Conservation (phyloP, 2,329 filamentous ascomycete species). For the Sporothrix pallida region DNA sequence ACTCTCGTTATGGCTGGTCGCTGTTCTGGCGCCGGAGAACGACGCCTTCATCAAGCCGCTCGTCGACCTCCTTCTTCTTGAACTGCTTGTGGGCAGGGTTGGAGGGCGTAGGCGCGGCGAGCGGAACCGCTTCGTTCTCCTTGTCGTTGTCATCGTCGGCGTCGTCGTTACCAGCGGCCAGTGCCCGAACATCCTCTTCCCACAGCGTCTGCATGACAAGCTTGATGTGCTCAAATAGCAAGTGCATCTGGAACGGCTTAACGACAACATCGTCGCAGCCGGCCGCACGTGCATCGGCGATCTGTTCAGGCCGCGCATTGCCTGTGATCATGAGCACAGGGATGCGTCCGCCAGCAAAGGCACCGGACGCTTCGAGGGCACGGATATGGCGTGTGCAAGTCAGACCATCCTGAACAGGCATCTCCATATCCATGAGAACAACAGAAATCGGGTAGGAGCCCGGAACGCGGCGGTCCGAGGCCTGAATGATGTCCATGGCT, state of each 20-base stretch:
- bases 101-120: background rate
- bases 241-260: conserved; percentile 72
- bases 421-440: conserved; percentile 78
- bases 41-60: conserved; percentile 31
- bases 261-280: conserved; percentile 69
- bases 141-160: background rate
- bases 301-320: conserved; percentile 69
- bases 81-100: background rate
- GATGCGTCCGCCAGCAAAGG: conserved; percentile 58
- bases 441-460: conserved; percentile 57
- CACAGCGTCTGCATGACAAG: conserved; percentile 47
- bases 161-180: background rate
- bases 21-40: background rate
- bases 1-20: background rate
- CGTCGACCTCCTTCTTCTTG: background rate
- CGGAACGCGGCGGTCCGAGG: conserved; percentile 39
- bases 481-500: conserved; percentile 56
- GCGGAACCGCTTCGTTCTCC: background rate
- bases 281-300: conserved; percentile 56
- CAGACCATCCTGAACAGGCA: conserved; percentile 75
- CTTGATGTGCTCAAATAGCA: conserved; percentile 65
- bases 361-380: conserved; percentile 61
- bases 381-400: conserved; percentile 70
- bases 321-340: conserved; percentile 72
- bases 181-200: conserved; percentile 30